A percentile compares a stretch with the other conserved stretches of the same genome.
phyloP scores from a whole-genome alignment of 2,329 filamentous ascomycete genomes.

The Microdochium trichocladiopsis region DNA sequence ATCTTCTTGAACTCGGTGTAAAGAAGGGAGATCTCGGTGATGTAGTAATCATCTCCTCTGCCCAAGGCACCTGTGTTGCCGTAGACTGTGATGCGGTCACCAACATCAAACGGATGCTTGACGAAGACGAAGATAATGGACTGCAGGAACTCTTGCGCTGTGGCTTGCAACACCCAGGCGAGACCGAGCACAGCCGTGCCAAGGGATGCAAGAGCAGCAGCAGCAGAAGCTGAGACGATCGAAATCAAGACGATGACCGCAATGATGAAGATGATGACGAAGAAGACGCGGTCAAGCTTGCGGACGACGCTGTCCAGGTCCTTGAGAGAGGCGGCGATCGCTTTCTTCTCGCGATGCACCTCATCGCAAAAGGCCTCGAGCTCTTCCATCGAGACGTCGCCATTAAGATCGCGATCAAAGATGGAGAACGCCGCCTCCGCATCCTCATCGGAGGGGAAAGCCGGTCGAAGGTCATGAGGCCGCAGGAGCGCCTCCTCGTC shows the following conservation, averaged over 20 bases:
- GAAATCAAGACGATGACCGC: constrained; percentile 82
- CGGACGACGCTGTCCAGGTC: constrained; percentile 90
- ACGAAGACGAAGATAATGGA: constrained; percentile 94
- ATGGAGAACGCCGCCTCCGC: constrained; percentile 83
- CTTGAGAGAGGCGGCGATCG: constrained; percentile 89
- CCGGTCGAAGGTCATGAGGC: constrained; percentile 68
- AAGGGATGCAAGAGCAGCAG: constrained; percentile 81
- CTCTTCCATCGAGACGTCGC: constrained; percentile 93
- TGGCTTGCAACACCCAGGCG: constrained; percentile 88
- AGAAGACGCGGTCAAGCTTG: constrained; percentile 82
- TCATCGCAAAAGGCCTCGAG: constrained; percentile 90
- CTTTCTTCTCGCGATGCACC: constrained; percentile 89
- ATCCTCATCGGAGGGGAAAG: constrained; percentile 78
- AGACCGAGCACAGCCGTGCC: constrained; percentile 83
- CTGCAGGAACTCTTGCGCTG: constrained; percentile 89
- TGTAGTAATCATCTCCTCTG: constrained; percentile 88
- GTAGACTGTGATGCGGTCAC: constrained; percentile 86
- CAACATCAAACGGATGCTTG: constrained; percentile 95
- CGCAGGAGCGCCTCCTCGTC: constrained; percentile 69
- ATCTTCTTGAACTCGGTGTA: constrained; percentile 99
- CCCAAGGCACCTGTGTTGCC: constrained; percentile 76
- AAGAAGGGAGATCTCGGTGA: constrained; percentile 85
- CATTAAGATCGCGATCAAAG: constrained; percentile 95
- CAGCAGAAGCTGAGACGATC: constrained; percentile 83
- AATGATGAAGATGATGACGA: constrained; percentile 78